Percentiles rank a stretch among this genome's conserved stretches.
Evolutionary conservation across 2,329 filamentous ascomycete genomes (phyloP).

Genomic region (Stagonosporopsis chrysanthemi): DNA sequence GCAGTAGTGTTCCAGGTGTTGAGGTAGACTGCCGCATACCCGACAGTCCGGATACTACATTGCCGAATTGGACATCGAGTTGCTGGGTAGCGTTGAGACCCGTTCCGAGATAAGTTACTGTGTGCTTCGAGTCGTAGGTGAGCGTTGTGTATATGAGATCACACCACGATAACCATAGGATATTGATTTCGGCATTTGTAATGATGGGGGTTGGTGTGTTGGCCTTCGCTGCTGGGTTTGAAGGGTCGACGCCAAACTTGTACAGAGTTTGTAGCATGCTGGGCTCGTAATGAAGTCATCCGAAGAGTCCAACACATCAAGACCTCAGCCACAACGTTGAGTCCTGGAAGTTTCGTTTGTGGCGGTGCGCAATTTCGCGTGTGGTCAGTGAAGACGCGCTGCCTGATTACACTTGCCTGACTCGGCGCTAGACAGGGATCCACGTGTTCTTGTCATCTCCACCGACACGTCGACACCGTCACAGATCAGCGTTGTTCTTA

Average conservation of each 20-base stretch:
- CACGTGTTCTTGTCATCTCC: background rate
- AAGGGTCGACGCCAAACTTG: constrained; percentile 9
- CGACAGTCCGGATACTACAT: background rate
- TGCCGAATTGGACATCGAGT: background rate
- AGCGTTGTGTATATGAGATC: constrained; percentile 27
- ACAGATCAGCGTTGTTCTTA: constrained; percentile 13
- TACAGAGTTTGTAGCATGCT: constrained; percentile 11
- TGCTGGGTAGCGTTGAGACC: constrained; percentile 24
- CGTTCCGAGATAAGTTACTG: constrained; percentile 30
- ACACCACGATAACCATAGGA: constrained; percentile 43
- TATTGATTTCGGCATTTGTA: background rate
- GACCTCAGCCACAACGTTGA: background rate
- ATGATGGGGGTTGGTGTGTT: constrained; percentile 8
- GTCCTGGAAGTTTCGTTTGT: background rate
- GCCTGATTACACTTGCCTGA: background rate
- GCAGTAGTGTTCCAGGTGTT: background rate
- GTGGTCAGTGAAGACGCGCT: background rate
- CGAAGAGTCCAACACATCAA: background rate
- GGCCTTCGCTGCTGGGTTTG: background rate
- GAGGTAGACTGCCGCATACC: background rate
- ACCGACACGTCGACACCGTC: constrained; percentile 20
- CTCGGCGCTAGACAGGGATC: constrained; percentile 16
- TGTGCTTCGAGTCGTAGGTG: background rate
- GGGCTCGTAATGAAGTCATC: too few relatives aligned
- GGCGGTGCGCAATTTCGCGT: constrained; percentile 5